These are phyloP conservation scores for Aureobasidium melanogenum DNA, from an alignment of 2,329 filamentous ascomycete species.

Conservation along the genomic window DNA sequence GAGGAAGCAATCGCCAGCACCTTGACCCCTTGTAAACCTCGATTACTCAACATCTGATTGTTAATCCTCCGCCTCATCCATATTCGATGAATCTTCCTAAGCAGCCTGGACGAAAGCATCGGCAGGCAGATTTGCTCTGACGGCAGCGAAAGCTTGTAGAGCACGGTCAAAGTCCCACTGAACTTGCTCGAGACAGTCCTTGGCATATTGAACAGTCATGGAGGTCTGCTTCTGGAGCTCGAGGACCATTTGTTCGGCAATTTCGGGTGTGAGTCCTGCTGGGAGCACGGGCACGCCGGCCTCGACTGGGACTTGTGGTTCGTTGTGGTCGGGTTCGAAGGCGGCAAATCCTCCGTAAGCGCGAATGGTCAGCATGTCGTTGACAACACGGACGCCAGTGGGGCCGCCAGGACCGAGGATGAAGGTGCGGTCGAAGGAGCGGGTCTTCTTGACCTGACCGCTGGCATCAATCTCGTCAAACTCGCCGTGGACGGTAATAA, in stretches of 20 bases:
- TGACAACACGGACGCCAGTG: slow-evolving; percentile 63
- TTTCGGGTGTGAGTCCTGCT: slow-evolving; percentile 21
- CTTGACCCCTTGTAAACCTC: not conserved
- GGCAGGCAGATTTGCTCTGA: slow-evolving; percentile 49
- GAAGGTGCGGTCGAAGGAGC: slow-evolving; percentile 77
- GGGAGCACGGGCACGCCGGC: slow-evolving; percentile 18
- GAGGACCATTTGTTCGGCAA: slow-evolving; percentile 48
- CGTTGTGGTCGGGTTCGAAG: slow-evolving; percentile 35
- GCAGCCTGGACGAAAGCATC: slow-evolving; percentile 29
- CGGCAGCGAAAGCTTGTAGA: slow-evolving; percentile 62
- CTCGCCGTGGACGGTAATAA: slow-evolving; percentile 73
- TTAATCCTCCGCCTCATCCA: not conserved
- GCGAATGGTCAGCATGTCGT: slow-evolving; percentile 67
- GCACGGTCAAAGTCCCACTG: slow-evolving; percentile 74
- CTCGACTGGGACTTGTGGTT: slow-evolving; percentile 19
- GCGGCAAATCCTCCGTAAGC: slow-evolving; percentile 52
- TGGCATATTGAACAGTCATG: slow-evolving; percentile 70
- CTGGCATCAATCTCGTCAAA: slow-evolving; percentile 63
- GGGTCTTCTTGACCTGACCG: slow-evolving; percentile 45
- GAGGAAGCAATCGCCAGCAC: not conserved
- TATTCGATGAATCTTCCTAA: not conserved
- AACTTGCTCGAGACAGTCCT: slow-evolving; percentile 70
- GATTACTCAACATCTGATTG: not conserved
- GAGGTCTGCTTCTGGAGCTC: slow-evolving; percentile 69
- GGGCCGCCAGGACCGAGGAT: slow-evolving; percentile 65